phyloP scores from a whole-genome alignment of 805 yeast genomes.

The Myxozyma neotropica region DNA sequence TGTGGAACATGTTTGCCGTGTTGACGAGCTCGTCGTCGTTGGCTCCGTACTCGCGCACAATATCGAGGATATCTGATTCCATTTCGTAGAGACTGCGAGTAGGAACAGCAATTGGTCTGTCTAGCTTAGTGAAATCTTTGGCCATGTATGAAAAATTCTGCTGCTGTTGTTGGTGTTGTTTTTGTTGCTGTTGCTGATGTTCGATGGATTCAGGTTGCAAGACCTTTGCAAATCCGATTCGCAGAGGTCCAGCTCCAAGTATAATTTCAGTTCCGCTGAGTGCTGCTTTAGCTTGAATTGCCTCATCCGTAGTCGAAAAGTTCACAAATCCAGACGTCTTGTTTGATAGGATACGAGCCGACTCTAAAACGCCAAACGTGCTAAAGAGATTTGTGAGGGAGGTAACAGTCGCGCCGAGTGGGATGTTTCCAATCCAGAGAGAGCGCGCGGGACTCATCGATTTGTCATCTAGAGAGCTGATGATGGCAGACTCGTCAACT shows the following conservation, averaged over 20 bases:
- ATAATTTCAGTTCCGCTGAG: conserved; percentile 81
- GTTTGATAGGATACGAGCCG: conserved; percentile 60
- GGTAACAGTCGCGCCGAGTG: conserved; percentile 54
- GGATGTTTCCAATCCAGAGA: conserved; percentile 78
- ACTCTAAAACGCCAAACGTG: conserved; percentile 62
- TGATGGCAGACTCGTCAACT: conserved; percentile 21
- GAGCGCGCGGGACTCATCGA: conserved; percentile 75
- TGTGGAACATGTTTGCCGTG: conserved; percentile 36
- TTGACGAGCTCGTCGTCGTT: conserved; percentile 38
- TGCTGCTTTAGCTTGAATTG: conserved; percentile 75
- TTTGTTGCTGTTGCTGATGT: not conserved
- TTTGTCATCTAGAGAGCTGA: conserved; percentile 60
- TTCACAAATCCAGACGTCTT: conserved; percentile 63
- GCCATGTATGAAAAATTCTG: conserved; percentile 28
- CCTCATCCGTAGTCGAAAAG: conserved; percentile 69
- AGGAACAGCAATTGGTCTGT: conserved; percentile 30
- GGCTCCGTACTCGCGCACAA: conserved; percentile 44
- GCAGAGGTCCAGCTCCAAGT: conserved; percentile 72
- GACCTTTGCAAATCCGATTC: conserved; percentile 83
- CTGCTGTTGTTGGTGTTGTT: not conserved
- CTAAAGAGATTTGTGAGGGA: conserved; percentile 63
- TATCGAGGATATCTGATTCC: conserved; percentile 39
- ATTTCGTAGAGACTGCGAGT: conserved; percentile 39
- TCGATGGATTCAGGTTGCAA: not conserved
- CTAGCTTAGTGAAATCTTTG: conserved; percentile 18